These are phyloP conservation scores for Candida maesae DNA, from an alignment of 805 yeast species.

Conservation along the genomic window DNA sequence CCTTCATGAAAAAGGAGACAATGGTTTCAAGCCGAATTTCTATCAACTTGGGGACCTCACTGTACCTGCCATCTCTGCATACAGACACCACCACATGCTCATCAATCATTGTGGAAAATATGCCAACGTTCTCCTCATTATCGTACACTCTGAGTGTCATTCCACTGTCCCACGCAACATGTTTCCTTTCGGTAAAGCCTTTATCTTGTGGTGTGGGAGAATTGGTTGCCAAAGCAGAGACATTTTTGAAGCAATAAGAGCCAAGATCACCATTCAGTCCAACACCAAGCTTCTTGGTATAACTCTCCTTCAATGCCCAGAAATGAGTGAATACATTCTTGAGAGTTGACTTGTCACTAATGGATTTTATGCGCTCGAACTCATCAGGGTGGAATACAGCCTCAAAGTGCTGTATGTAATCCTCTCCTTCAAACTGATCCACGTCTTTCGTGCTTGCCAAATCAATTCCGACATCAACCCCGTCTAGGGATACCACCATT, in stretches of 20 bases:
- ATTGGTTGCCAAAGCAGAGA: conserved; percentile 1
- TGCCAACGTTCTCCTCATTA: conserved; percentile 3
- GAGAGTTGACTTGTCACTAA: conserved; percentile 6
- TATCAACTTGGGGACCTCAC: conserved; percentile 1
- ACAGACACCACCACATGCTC: conserved; percentile 9
- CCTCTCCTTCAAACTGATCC: conserved; percentile 23
- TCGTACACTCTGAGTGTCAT: conserved; percentile 8
- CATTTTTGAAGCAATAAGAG: conserved; percentile 27
- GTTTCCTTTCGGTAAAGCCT: neutral
- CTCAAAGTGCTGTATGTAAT: conserved; percentile 35
- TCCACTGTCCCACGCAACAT: conserved; percentile 4
- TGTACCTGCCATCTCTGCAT: conserved; percentile 5
- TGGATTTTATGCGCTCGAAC: conserved; percentile 26
- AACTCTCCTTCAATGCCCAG: conserved; percentile 83
- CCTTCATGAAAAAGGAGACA: conserved; percentile 1
- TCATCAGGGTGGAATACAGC: conserved; percentile 42
- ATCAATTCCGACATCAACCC: conserved; percentile 42
- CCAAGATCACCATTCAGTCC: conserved; percentile 45
- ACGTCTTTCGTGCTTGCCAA: conserved; percentile 37
- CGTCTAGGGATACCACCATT: conserved; percentile 34
- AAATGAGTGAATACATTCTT: conserved; percentile 46
- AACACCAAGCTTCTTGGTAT: conserved; percentile 59
- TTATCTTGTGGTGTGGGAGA: neutral
- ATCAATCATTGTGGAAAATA: conserved; percentile 27
- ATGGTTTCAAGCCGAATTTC: conserved; percentile 7